These are phyloP conservation scores for Blastobotrys apis DNA, from an alignment of 1,139 yeast species.

Conservation along the genomic window DNA sequence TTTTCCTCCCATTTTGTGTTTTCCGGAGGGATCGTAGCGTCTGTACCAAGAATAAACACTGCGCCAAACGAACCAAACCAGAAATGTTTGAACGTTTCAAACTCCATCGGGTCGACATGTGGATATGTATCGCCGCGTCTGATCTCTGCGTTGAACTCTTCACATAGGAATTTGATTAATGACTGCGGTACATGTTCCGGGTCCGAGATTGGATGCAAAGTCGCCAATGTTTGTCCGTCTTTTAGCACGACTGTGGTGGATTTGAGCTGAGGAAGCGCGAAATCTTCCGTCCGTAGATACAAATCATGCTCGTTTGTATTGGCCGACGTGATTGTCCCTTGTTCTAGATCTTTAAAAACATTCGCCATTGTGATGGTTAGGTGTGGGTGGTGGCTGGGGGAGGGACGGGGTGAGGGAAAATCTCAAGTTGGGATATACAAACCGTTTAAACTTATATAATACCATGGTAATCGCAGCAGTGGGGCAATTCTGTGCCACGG, in stretches of 20 bases:
- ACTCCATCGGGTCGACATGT: slow-evolving; percentile 68
- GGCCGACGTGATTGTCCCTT: not conserved
- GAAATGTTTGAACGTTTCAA: slow-evolving; percentile 68
- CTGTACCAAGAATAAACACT: slow-evolving; percentile 69
- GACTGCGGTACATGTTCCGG: slow-evolving; percentile 66
- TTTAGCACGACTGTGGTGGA: slow-evolving; percentile 60
- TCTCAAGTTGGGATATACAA: no score
- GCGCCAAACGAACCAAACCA: slow-evolving; percentile 88
- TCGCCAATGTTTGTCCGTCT: slow-evolving; percentile 89
- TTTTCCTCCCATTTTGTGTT: slow-evolving; percentile 71
- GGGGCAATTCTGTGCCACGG: slow-evolving; percentile 80
- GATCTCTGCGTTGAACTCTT: slow-evolving; percentile 90
- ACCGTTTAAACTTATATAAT: no score
- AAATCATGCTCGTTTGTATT: not conserved
- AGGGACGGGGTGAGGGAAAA: no score
- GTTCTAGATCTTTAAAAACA: not conserved
- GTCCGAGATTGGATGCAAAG: slow-evolving; percentile 77
- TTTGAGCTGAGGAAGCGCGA: not conserved
- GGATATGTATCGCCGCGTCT: slow-evolving; percentile 86
- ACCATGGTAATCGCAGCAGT: slow-evolving; percentile 59
- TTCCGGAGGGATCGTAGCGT: slow-evolving; percentile 26
- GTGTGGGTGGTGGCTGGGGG: not conserved
- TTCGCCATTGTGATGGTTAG: not conserved
- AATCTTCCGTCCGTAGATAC: not conserved
- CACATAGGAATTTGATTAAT: slow-evolving; percentile 72